phyloP scores from a whole-genome alignment of 176 grass and related monocot genomes.

The barley (Hordeum vulgare) region DNA sequence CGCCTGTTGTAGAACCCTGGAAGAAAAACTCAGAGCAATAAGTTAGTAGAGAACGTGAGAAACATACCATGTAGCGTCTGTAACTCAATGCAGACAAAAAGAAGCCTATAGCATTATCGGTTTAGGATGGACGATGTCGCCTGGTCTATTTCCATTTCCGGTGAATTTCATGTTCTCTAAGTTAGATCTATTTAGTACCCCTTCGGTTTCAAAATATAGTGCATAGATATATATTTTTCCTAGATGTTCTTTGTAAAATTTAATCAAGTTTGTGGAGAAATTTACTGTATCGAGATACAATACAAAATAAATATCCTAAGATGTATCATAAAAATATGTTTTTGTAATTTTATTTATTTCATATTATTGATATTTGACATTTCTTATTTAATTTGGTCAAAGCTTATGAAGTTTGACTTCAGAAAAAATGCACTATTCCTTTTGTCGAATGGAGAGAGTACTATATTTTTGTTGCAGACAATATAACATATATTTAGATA shows the following conservation, averaged over 20 bases:
- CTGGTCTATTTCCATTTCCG: neutral
- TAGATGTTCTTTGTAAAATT: neutral
- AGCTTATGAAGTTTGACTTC: neutral
- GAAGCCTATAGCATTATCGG: too few species aligned
- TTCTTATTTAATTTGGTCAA: neutral
- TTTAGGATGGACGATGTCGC: neutral
- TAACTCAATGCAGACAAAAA: too few species aligned
- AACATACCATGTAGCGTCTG: too few species aligned
- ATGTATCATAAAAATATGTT: neutral
- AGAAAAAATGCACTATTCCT: neutral
- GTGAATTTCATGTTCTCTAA: neutral
- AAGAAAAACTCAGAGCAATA: too few species aligned
- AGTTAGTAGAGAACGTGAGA: too few species aligned
- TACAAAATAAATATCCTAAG: neutral
- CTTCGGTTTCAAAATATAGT: neutral
- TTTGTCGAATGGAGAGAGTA: neutral
- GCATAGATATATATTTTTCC: neutral
- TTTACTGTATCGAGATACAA: neutral
- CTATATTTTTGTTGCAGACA: neutral
- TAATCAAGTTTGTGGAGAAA: neutral
- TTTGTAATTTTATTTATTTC: neutral
- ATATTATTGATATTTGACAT: neutral
- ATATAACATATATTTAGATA: too few species aligned
- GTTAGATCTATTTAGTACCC: neutral
- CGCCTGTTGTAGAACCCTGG: too few species aligned